These are phyloP conservation scores for Asterochloris erici DNA, from an alignment of 139 green algal genomes.

Conservation along the genomic window DNA sequence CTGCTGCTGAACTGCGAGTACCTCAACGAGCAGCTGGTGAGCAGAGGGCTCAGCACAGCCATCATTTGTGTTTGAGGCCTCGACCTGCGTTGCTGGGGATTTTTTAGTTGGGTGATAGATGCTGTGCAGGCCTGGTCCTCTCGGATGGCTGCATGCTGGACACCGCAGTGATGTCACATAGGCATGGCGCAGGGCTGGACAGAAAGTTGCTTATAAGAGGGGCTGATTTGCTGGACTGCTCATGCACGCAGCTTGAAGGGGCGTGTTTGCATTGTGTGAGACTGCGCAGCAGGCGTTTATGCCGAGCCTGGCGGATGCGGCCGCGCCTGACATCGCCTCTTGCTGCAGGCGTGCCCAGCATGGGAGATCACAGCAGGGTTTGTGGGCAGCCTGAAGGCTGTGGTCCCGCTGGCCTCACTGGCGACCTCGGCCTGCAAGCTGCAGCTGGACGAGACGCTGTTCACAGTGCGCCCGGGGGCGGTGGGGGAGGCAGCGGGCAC, in stretches of 20 bases:
- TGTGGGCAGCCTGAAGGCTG: conserved; percentile 42
- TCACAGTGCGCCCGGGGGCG: conserved; percentile 37
- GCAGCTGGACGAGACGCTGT: conserved; percentile 48
- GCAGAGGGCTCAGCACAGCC: conserved; percentile 2
- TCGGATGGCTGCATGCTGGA: too few species aligned
- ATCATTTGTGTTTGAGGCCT: not conserved
- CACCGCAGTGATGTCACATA: too few species aligned
- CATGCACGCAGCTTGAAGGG: too few species aligned
- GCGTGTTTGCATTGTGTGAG: not conserved
- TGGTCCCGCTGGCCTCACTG: conserved; percentile 40
- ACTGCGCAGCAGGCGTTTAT: not conserved
- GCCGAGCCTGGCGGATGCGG: too few species aligned
- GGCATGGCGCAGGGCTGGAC: not conserved
- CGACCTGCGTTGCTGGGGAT: not conserved
- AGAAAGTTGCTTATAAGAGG: not conserved
- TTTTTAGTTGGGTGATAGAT: too few species aligned
- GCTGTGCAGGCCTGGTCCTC: too few species aligned
- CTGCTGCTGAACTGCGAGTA: conserved; percentile 63
- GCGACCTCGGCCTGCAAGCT: conserved; percentile 26
- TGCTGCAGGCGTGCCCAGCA: conserved; percentile 9
- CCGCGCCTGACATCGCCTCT: too few species aligned
- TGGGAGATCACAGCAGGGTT: conserved; percentile 60
- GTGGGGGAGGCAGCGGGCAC: too few species aligned
- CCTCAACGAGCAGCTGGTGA: conserved; percentile 64
- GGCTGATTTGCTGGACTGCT: too few species aligned